A percentile compares a stretch with the other conserved stretches of the same genome.
phyloP scores from a whole-genome alignment of 495 filamentous ascomycete species.

The Neurospora africana region DNA sequence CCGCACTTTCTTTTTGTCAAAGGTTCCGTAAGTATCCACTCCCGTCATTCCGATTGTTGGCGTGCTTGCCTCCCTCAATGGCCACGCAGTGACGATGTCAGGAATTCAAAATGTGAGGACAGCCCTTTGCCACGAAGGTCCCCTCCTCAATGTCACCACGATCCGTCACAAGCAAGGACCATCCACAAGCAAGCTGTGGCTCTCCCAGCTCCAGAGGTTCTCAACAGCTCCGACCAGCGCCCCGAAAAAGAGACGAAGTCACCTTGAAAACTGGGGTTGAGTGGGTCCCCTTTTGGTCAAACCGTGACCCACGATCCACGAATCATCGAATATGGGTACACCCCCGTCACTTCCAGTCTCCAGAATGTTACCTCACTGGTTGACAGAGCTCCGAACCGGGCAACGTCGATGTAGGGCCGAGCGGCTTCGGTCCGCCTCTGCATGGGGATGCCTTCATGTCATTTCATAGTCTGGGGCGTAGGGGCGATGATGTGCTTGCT shows the following conservation, averaged over 20 bases:
- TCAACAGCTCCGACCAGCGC: neutral
- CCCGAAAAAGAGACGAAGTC: neutral
- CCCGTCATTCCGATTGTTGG: neutral
- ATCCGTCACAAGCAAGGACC: neutral
- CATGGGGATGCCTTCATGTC: neutral
- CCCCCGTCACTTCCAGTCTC: neutral
- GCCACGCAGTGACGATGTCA: too few species aligned
- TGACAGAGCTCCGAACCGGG: neutral
- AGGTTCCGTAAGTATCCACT: neutral
- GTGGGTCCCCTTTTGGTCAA: neutral
- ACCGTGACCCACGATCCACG: neutral
- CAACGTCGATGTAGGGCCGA: neutral
- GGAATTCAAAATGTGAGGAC: too few species aligned
- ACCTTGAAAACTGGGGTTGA: neutral
- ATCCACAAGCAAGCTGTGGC: neutral
- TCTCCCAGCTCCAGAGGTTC: neutral
- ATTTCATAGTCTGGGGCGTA: neutral
- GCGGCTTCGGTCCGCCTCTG: neutral
- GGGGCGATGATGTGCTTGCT: neutral
- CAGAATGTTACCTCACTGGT: neutral
- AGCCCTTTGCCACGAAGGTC: neutral
- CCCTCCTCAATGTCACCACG: neutral
- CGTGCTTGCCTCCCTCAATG: neutral
- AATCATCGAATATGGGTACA: neutral
- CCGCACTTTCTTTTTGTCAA: neutral